Evolutionary conservation across 1,284 basidiomycete genomes (phyloP).

Genomic region (Malassezia yamatoensis): DNA sequence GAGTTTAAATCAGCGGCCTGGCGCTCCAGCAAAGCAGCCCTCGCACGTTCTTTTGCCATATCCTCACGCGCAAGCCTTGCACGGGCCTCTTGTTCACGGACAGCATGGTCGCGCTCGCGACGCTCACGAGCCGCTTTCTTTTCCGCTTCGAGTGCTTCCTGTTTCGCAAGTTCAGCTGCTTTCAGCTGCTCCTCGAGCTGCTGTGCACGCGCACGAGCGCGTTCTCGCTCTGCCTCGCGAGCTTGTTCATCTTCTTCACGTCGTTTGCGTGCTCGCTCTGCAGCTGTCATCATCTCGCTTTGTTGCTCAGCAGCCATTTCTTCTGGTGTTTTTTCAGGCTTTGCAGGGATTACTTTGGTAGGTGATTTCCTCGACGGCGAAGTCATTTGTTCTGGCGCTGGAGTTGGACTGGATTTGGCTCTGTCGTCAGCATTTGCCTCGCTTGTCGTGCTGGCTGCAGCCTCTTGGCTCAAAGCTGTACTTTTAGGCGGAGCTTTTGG

Average conservation of each 20-base stretch:
- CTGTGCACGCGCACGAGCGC: slow-evolving; percentile 37
- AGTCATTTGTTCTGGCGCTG: slow-evolving; percentile 12
- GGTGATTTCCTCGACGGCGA: slow-evolving; percentile 3
- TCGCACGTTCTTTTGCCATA: not conserved
- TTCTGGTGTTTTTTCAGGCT: slow-evolving; percentile 8
- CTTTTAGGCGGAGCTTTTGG: slow-evolving; percentile 2
- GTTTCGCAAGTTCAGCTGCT: slow-evolving; percentile 23
- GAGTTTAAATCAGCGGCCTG: not conserved
- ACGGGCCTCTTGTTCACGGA: not conserved
- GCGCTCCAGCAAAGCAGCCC: not conserved
- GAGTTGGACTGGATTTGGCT: not conserved
- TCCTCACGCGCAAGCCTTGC: slow-evolving; percentile 1
- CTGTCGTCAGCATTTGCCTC: no score
- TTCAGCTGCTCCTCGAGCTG: slow-evolving; percentile 36
- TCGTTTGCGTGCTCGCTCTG: slow-evolving; percentile 40
- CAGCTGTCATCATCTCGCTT: slow-evolving; percentile 33
- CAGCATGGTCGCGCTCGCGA: not conserved
- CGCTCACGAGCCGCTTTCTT: not conserved
- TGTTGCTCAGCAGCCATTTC: slow-evolving; percentile 20
- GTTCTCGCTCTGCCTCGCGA: slow-evolving; percentile 32
- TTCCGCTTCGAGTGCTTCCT: not conserved
- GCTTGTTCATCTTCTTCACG: slow-evolving; percentile 39
- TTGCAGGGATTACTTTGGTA: not conserved
- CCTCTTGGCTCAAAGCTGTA: no score
- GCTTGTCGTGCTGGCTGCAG: no score